These are phyloP conservation scores for Tripterygium wilfordii DNA, from an alignment of 177 flowering plant genomes.

Conservation along the genomic window DNA sequence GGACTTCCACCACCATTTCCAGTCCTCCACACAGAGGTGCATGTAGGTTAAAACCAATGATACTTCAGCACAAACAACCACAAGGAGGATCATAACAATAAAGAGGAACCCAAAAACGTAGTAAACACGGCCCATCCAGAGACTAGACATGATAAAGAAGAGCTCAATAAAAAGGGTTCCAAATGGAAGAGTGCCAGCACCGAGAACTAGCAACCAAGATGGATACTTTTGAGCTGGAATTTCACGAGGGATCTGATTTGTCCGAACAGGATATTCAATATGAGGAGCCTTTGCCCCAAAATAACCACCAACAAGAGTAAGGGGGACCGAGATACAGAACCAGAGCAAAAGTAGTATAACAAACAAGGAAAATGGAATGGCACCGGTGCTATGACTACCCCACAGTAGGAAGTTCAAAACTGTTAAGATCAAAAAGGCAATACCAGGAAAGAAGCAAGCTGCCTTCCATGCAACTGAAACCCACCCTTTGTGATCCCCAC, in stretches of 20 bases:
- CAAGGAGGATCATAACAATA: slow-evolving; percentile 53
- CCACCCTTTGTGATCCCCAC: slow-evolving; percentile 56
- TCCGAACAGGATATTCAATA: slow-evolving; percentile 68
- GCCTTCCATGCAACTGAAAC: slow-evolving; percentile 54
- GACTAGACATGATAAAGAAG: slow-evolving; percentile 76
- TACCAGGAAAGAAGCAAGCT: slow-evolving; percentile 78
- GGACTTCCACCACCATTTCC: slow-evolving; percentile 88
- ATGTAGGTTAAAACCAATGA: slow-evolving; percentile 74
- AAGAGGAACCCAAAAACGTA: slow-evolving; percentile 71
- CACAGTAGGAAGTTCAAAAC: slow-evolving; percentile 58
- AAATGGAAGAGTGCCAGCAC: slow-evolving; percentile 78
- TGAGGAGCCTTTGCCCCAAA: slow-evolving; percentile 59
- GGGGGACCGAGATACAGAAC: slow-evolving; percentile 79
- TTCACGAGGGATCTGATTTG: slow-evolving; percentile 22
- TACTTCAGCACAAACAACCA: slow-evolving; percentile 73
- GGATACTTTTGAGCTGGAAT: slow-evolving; percentile 68
- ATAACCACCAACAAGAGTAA: slow-evolving; percentile 64
- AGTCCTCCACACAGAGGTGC: slow-evolving; percentile 83
- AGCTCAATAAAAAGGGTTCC: slow-evolving; percentile 83
- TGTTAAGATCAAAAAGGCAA: slow-evolving; percentile 51
- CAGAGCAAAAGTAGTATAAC: slow-evolving; percentile 54
- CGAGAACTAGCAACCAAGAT: slow-evolving; percentile 66
- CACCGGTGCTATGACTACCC: slow-evolving; percentile 76
- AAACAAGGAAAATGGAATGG: slow-evolving; percentile 60
- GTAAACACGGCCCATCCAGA: slow-evolving; percentile 81